Base-by-base conservation (phyloP, 192 early-diverging fungal genomes). In the Martensiomyces pterosporus region DNA sequence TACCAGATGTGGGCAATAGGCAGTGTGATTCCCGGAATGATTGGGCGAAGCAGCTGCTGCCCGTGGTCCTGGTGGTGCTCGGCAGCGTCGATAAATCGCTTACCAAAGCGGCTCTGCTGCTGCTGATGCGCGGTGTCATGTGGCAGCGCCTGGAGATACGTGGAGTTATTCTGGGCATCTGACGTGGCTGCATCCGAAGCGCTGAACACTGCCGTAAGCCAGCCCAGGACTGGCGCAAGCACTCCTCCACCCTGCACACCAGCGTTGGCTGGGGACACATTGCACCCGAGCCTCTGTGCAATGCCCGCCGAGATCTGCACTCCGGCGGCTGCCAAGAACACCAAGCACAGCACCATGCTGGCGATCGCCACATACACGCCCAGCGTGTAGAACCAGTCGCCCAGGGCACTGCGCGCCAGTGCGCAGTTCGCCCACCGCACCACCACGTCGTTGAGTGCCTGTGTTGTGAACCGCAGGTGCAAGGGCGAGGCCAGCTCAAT, bases 21-120 rank as follows among this genome's bases (percentile, higher is more conserved):
- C 48, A 72, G 24, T 14, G 68, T 72, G 13, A 72, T 15, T 5
- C 68, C 68, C 1, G 68, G 68, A 32, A 72, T 72, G 13, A 72
- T 34, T 2, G 68, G 68, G 4, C 26, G 47, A 36, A 58, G 43
- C 18, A 63, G 23, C 25, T 45, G 48, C 43, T 22, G 45, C 43
- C n/a, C 17, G 16, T 36, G 13, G 13, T 39, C 22, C n/a, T n/a
- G n/a, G n/a, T n/a, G n/a, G n/a, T n/a, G n/a, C n/a, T n/a, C n/a
- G n/a, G n/a, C n/a, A n/a, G n/a, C n/a, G n/a, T n/a, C n/a, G n/a
- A n/a, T n/a, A n/a, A n/a, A n/a, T n/a, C n/a, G n/a, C n/a, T n/a
- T n/a, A n/a, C n/a, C n/a, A n/a, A n/a, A n/a, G n/a, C n/a, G n/a
- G n/a, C n/a, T n/a, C n/a, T n/a, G n/a, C n/a, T n/a, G n/a, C n/a